Conservation (phyloP, 192 early-diverging fungal species). For the Chytriomyces sp. region DNA sequence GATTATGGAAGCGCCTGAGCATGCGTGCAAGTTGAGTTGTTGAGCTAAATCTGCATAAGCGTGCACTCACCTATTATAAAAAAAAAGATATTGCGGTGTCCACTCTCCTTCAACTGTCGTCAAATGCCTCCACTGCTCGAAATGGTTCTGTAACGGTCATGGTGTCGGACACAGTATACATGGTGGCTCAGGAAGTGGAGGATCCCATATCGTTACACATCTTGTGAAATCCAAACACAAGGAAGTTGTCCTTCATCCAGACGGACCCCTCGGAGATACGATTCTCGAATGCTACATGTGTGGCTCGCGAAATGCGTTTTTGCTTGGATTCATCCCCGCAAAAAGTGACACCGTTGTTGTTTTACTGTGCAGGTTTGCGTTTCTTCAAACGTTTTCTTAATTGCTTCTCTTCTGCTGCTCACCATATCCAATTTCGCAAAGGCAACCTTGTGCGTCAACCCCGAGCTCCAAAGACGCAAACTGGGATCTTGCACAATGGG, state of each 20-base stretch:
- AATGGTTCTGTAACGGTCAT: slow-evolving; percentile 97
- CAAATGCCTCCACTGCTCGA: slow-evolving; percentile 89
- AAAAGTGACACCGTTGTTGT: slow-evolving; percentile 98
- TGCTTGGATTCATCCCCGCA: slow-evolving; percentile 97
- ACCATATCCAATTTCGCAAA: slow-evolving; percentile 27
- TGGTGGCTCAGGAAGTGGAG: slow-evolving; percentile 61
- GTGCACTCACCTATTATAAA: not conserved
- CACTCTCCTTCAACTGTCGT: slow-evolving; percentile 85
- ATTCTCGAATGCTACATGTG: slow-evolving; percentile 98
- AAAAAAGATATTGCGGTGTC: slow-evolving; percentile 86
- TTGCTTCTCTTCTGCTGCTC: not conserved
- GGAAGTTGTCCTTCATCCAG: slow-evolving; percentile 91
- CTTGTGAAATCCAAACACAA: slow-evolving; percentile 92
- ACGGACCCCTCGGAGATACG: slow-evolving; percentile 92
- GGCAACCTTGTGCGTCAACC: slow-evolving; percentile 90
- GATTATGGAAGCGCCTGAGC: slow-evolving; percentile 69
- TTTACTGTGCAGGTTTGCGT: slow-evolving; percentile 81
- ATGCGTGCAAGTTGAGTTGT: slow-evolving; percentile 70
- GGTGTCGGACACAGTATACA: slow-evolving; percentile 56
- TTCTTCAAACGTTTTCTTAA: not conserved
- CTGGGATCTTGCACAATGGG: slow-evolving; percentile 97
- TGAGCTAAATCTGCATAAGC: not conserved
- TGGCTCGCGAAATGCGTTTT: slow-evolving; percentile 91
- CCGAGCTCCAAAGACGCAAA: slow-evolving; percentile 86
- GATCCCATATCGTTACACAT: slow-evolving; percentile 95